phyloP scores from a whole-genome alignment of 305 asterid genomes.

The Rubia tinctorum region DNA sequence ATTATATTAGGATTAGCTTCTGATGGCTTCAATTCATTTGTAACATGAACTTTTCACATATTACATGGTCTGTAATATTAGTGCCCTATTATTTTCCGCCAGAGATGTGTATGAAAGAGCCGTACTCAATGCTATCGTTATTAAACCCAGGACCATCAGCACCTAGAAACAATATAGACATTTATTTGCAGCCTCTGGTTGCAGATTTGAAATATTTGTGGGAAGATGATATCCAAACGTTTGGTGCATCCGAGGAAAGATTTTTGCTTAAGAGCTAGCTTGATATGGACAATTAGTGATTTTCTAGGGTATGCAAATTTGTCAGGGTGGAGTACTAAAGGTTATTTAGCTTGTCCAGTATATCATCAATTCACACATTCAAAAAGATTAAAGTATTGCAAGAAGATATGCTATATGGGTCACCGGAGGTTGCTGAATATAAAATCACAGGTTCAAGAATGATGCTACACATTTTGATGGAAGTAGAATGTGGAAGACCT shows the following conservation, averaged over 20 bases:
- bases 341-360: not conserved
- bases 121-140: conserved; percentile 1
- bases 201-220: no score
- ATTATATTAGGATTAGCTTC: conserved; percentile 20
- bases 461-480: not conserved
- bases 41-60: conserved; percentile 11
- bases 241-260: not conserved
- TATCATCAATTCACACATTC: not conserved
- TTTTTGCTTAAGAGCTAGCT: not conserved
- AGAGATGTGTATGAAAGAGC: conserved; percentile 12
- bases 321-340: not conserved
- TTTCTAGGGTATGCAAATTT: not conserved
- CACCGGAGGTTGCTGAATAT: not conserved
- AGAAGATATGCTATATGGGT: not conserved
- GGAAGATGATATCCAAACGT: not conserved
- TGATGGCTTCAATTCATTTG: conserved; percentile 25
- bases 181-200: no score
- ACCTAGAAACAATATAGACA: no score
- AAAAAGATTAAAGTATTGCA: not conserved
- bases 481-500: not conserved
- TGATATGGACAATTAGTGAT: not conserved
- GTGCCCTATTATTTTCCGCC: conserved; percentile 18
- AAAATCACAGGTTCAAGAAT: not conserved
- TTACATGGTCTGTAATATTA: conserved; percentile 18
- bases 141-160: not conserved